Percentiles rank a stretch among this genome's conserved stretches.
Conservation (phyloP, 2,329 filamentous ascomycete species). For the Lasiodiplodia citricola region DNA sequence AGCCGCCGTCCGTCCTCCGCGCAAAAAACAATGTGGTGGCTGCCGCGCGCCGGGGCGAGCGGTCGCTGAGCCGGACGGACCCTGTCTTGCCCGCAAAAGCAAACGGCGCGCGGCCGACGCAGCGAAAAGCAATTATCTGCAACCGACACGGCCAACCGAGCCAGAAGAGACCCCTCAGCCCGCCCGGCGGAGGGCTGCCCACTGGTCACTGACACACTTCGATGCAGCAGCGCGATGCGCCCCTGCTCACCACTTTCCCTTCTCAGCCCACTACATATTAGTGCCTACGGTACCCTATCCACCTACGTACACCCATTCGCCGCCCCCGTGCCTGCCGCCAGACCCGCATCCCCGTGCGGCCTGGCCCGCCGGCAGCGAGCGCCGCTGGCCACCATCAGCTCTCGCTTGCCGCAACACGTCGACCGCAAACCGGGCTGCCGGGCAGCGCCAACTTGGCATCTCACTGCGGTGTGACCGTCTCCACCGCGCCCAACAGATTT, state of each 20-base stretch:
- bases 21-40: slow-evolving; percentile 17
- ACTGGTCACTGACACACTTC: not conserved
- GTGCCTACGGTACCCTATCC: slow-evolving; percentile 1
- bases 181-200: not conserved
- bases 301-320: slow-evolving; percentile 21
- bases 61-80: not conserved
- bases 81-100: slow-evolving; percentile 9
- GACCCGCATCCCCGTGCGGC: slow-evolving; percentile 18
- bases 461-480: slow-evolving; percentile 23
- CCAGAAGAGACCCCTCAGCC: not conserved
- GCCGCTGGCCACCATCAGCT: not conserved
- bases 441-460: slow-evolving; percentile 13
- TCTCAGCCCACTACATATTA: slow-evolving; percentile 18
- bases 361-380: slow-evolving; percentile 17
- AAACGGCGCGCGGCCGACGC: not conserved
- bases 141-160: slow-evolving; percentile 4
- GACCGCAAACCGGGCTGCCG: slow-evolving; percentile 25
- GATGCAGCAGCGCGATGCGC: not conserved
- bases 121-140: slow-evolving; percentile 20
- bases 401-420: slow-evolving; percentile 10
- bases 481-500: slow-evolving; percentile 65
- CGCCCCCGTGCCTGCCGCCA: slow-evolving; percentile 12
- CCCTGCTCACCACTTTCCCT: slow-evolving; percentile 15
- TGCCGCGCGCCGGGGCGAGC: slow-evolving; percentile 10
- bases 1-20: slow-evolving; percentile 9